phyloP scores from a whole-genome alignment of 2,329 filamentous ascomycete genomes.

The Pseudocercospora vitis region DNA sequence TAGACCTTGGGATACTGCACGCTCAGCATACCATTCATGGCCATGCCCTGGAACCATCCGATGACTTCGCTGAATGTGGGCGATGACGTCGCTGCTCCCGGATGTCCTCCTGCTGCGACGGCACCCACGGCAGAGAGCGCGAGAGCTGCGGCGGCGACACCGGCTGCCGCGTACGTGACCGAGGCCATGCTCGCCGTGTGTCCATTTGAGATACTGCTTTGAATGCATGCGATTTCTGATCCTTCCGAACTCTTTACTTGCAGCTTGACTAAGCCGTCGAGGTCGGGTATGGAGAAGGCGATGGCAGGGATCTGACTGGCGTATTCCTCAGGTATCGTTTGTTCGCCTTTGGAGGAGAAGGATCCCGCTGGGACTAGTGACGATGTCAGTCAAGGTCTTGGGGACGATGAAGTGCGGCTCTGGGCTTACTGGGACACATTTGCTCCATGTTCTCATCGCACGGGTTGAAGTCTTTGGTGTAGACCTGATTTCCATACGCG shows the following conservation, averaged over 20 bases:
- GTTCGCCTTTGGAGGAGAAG: constrained; percentile 71
- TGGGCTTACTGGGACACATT: constrained; percentile 71
- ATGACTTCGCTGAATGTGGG: constrained; percentile 85
- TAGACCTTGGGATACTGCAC: constrained; percentile 86
- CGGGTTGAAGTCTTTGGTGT: constrained; percentile 78
- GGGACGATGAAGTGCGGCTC: not conserved
- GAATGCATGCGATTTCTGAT: constrained; percentile 71
- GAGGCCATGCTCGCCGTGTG: constrained; percentile 74
- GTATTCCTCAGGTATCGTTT: constrained; percentile 70
- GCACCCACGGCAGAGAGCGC: constrained; percentile 66
- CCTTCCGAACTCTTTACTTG: constrained; percentile 67
- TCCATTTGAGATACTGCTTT: constrained; percentile 80
- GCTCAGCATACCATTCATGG: constrained; percentile 94
- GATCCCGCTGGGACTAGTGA: constrained; percentile 66
- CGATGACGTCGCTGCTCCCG: constrained; percentile 65
- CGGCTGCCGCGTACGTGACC: constrained; percentile 80
- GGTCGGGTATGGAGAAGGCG: constrained; percentile 86
- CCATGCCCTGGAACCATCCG: constrained; percentile 89
- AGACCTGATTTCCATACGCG: constrained; percentile 82
- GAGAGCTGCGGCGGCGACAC: constrained; percentile 81
- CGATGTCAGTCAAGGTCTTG: constrained; percentile 25
- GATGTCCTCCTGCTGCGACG: constrained; percentile 58
- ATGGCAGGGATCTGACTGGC: constrained; percentile 78
- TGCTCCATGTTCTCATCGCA: constrained; percentile 68
- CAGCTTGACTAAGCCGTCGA: constrained; percentile 80